Percentiles rank a stretch among this genome's conserved stretches.
phyloP scores from a whole-genome alignment of 306 rosid species.

The Vachellia pachyceras region DNA sequence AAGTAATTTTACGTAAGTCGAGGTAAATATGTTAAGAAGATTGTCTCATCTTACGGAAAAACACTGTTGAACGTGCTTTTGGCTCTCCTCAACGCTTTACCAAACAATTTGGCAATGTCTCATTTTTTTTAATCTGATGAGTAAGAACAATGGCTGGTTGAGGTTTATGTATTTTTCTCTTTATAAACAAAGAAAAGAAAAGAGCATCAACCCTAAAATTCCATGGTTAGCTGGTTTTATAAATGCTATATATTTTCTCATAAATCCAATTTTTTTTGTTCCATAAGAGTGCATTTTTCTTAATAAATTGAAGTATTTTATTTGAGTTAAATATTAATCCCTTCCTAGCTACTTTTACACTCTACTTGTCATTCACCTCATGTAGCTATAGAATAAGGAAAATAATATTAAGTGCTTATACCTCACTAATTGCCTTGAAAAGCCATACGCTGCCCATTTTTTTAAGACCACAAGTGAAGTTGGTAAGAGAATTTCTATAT shows the following conservation, averaged over 20 bases:
- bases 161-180: neutral
- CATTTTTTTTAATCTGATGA: too few relatives aligned
- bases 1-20: too few relatives aligned
- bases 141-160: too few relatives aligned
- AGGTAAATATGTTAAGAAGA: too few relatives aligned
- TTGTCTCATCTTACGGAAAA: too few relatives aligned
- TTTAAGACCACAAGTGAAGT: slow-evolving; percentile 13
- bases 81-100: too few relatives aligned
- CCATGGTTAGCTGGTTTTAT: neutral
- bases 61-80: too few relatives aligned
- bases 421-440: neutral
- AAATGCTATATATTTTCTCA: neutral
- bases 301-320: neutral
- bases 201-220: neutral
- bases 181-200: accelerated
- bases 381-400: neutral
- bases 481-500: neutral
- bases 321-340: neutral
- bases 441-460: neutral
- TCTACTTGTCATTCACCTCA: neutral
- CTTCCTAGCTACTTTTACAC: neutral
- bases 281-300: neutral
- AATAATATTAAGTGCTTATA: neutral
- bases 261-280: neutral
- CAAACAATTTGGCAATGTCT: too few relatives aligned